These are phyloP conservation scores for Picea glauca DNA, from an alignment of 75 land plant genomes.

Conservation along the genomic window DNA sequence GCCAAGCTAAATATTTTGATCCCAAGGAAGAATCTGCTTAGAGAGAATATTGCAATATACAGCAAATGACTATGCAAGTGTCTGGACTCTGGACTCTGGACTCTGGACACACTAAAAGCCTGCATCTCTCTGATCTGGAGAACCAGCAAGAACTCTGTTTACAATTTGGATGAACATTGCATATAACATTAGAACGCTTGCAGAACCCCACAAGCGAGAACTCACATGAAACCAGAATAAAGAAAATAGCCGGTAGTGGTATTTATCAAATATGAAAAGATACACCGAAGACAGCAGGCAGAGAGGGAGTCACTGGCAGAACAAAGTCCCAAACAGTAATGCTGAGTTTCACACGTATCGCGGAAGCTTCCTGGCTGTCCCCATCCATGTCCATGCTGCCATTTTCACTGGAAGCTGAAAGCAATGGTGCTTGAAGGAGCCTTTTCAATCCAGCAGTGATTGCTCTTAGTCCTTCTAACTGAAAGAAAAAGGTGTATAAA, in stretches of 20 bases:
- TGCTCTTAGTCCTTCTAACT: constrained; percentile 65
- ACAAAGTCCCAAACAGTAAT: constrained; percentile 95
- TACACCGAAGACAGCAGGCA: constrained; percentile 99
- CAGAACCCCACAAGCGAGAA: background rate
- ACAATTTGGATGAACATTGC: no score
- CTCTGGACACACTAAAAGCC: no score
- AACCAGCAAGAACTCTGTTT: no score
- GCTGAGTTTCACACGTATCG: constrained; percentile 60
- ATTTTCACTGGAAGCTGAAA: constrained; percentile 46
- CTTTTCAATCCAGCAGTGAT: constrained; percentile 48
- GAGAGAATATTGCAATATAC: no score
- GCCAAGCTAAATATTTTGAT: no score
- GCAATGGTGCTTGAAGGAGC: constrained; percentile 52
- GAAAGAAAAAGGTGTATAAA: constrained; percentile 9
- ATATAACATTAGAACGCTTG: background rate
- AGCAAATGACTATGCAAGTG: no score
- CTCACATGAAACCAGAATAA: background rate
- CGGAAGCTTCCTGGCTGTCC: constrained; percentile 44
- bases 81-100: no score
- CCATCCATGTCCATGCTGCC: constrained; percentile 89
- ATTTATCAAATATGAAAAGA: constrained; percentile 35
- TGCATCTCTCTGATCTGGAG: no score
- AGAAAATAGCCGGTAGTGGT: background rate
- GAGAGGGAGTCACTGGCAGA: constrained; percentile 88
- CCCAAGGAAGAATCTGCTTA: no score